Percentiles rank a stretch among this genome's conserved stretches.
phyloP scores from a whole-genome alignment of 2,329 filamentous ascomycete species.

The Calonectria pseudoreteaudii region DNA sequence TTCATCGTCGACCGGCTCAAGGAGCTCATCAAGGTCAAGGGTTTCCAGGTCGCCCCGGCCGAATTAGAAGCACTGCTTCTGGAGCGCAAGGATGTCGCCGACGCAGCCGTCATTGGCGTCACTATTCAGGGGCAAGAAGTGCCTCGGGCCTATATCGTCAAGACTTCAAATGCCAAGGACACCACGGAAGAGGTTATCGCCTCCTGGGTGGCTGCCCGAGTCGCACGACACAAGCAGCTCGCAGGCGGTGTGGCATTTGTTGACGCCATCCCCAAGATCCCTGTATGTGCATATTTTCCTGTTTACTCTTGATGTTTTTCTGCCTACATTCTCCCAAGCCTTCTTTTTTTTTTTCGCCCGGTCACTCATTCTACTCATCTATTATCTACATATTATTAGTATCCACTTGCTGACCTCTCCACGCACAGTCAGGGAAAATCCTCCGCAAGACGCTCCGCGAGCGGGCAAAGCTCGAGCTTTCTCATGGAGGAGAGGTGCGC shows the following conservation, averaged over 20 bases:
- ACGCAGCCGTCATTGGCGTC: conserved; percentile 75
- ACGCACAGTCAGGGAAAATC: conserved; percentile 73
- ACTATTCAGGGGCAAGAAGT: conserved; percentile 65
- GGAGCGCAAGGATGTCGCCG: conserved; percentile 61
- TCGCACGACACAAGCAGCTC: conserved; percentile 74
- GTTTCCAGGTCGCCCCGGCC: conserved; percentile 69
- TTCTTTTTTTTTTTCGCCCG: not conserved
- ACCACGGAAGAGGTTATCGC: conserved; percentile 62
- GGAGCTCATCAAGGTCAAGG: conserved; percentile 73
- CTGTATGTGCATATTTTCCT: conserved; percentile 60
- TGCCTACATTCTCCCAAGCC: too few species aligned
- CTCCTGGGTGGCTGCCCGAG: conserved; percentile 72
- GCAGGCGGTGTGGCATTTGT: conserved; percentile 77
- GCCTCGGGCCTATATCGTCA: conserved; percentile 73
- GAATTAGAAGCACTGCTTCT: conserved; percentile 56
- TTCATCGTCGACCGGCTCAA: conserved; percentile 82
- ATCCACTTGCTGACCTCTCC: conserved; percentile 22
- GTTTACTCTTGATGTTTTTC: not conserved
- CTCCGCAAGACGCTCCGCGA: conserved; percentile 70
- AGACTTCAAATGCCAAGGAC: conserved; percentile 29
- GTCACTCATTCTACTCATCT: not conserved
- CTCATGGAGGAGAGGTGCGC: conserved; percentile 49
- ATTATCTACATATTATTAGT: not conserved
- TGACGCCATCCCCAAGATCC: conserved; percentile 70
- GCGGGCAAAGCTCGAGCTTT: conserved; percentile 65